Percentiles rank a stretch among this genome's conserved stretches.
These are phyloP conservation scores for Kodamaea restingae DNA, from an alignment of 805 yeast species.

Conservation along the genomic window DNA sequence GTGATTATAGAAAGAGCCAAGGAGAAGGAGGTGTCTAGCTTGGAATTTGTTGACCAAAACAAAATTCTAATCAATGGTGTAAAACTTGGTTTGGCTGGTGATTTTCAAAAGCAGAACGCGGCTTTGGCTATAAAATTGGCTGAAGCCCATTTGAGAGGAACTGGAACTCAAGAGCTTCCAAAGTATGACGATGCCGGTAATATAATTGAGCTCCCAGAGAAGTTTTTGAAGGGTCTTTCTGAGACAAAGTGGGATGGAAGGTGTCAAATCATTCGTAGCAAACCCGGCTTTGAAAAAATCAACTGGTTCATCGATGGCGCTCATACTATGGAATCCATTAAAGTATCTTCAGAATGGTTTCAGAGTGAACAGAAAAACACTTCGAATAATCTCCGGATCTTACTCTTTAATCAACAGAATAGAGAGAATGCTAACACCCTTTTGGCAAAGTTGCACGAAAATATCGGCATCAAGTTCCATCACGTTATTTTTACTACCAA, in stretches of 20 bases:
- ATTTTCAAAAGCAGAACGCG: constrained; percentile 81
- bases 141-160: constrained; percentile 49
- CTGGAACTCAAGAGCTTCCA: constrained; percentile 36
- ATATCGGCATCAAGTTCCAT: constrained; percentile 49
- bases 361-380: constrained; percentile 17
- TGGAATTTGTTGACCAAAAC: constrained; percentile 50
- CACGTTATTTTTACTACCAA: constrained; percentile 85
- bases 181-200: constrained; percentile 16
- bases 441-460: constrained; percentile 48
- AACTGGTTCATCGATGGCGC: constrained; percentile 96
- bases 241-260: constrained; percentile 91
- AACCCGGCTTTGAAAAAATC: constrained; percentile 37
- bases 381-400: constrained; percentile 41
- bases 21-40: constrained; percentile 48
- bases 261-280: constrained; percentile 65
- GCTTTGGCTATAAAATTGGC: constrained; percentile 78
- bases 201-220: constrained; percentile 39
- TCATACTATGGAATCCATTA: constrained; percentile 84
- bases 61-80: constrained; percentile 34
- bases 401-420: constrained; percentile 91
- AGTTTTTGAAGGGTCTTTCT: constrained; percentile 57
- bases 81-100: constrained; percentile 74
- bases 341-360: constrained; percentile 83
- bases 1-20: constrained; percentile 62
- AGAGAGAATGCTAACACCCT: constrained; percentile 71